These are phyloP conservation scores for Purpureocillium lavendulum DNA, from an alignment of 2,329 filamentous ascomycete genomes.

Conservation along the genomic window DNA sequence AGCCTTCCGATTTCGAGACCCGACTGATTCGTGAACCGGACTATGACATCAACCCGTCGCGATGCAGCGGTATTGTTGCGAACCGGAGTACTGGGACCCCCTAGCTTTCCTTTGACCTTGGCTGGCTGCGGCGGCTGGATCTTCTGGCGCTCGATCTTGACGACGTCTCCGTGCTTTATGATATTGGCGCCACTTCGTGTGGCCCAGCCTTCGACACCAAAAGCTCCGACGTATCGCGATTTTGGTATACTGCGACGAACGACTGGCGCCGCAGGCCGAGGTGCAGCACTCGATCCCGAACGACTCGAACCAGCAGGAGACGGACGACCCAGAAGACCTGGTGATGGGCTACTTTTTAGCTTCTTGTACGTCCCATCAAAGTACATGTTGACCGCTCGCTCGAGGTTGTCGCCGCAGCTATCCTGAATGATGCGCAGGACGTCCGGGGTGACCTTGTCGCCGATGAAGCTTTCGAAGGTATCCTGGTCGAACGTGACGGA, in stretches of 20 bases:
- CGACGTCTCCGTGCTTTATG: slow-evolving; percentile 71
- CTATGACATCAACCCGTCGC: slow-evolving; percentile 74
- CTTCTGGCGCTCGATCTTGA: slow-evolving; percentile 81
- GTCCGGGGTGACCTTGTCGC: slow-evolving; percentile 42
- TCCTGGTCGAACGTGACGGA: slow-evolving; percentile 43
- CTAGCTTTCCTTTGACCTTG: slow-evolving; percentile 35
- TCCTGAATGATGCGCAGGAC: slow-evolving; percentile 41
- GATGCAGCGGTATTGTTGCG: slow-evolving; percentile 42
- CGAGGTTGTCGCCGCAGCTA: slow-evolving; percentile 48
- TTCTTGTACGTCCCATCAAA: slow-evolving; percentile 61
- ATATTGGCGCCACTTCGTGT: slow-evolving; percentile 73
- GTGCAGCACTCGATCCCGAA: slow-evolving; percentile 3
- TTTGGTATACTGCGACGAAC: slow-evolving; percentile 22
- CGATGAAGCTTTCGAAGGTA: slow-evolving; percentile 52
- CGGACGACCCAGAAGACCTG: neutral
- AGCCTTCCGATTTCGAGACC: slow-evolving; percentile 82
- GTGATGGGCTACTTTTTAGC: slow-evolving; percentile 20
- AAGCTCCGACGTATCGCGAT: slow-evolving; percentile 75
- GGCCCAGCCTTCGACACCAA: slow-evolving; percentile 87
- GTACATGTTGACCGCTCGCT: slow-evolving; percentile 61
- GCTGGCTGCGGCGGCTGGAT: slow-evolving; percentile 49
- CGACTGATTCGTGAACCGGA: slow-evolving; percentile 74
- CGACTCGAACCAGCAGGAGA: slow-evolving; percentile 4
- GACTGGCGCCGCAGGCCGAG: slow-evolving; percentile 6
- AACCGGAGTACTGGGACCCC: slow-evolving; percentile 20